These are phyloP conservation scores for Hyaloscypha variabilis DNA, from an alignment of 495 filamentous ascomycete genomes.

Conservation along the genomic window DNA sequence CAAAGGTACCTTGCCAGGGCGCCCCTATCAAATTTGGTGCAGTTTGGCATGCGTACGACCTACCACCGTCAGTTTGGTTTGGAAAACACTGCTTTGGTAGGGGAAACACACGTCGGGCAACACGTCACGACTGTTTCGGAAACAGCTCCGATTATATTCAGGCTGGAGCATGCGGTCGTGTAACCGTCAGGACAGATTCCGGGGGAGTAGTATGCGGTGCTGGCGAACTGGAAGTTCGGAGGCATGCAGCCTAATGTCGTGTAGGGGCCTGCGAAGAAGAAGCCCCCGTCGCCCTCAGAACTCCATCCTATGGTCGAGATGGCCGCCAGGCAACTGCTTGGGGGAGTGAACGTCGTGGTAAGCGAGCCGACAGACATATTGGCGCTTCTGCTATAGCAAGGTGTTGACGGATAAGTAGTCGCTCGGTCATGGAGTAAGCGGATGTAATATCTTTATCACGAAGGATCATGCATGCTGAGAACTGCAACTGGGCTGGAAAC, in stretches of 20 bases:
- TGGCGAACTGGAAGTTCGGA: not conserved
- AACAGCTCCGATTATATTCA: not conserved
- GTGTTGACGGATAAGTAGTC: too few species aligned
- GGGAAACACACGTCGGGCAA: conserved; percentile 17
- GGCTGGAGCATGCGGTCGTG: conserved; percentile 8
- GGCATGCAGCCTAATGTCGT: not conserved
- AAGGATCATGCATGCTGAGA: too few species aligned
- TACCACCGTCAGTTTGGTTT: not conserved
- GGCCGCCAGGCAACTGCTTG: not conserved
- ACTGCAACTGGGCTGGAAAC: too few species aligned
- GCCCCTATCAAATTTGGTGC: not conserved
- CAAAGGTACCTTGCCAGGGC: not conserved
- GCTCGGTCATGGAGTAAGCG: too few species aligned
- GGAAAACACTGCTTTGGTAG: not conserved
- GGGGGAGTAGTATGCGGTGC: conserved; percentile 11
- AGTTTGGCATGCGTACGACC: not conserved
- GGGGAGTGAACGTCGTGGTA: not conserved
- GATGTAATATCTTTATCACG: too few species aligned
- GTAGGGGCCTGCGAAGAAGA: not conserved
- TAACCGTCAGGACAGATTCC: conserved; percentile 17
- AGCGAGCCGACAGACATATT: not conserved
- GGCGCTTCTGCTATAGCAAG: too few species aligned
- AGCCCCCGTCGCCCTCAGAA: not conserved
- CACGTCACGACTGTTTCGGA: conserved; percentile 17
- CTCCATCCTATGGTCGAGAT: not conserved